Conservation (phyloP, 805 yeast genomes). For the Candida maltosa region DNA sequence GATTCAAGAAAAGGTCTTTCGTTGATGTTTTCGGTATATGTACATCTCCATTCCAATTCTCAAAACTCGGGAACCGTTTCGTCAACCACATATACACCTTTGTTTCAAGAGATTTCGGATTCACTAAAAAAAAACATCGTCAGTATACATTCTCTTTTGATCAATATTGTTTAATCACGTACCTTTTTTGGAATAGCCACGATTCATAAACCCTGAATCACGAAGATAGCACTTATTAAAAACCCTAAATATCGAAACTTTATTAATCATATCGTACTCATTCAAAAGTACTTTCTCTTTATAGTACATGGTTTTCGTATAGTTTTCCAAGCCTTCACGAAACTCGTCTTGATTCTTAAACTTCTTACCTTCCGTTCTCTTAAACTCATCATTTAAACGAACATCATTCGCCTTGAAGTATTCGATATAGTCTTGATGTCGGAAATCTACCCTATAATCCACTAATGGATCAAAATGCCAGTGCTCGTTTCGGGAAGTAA, state of each 20-base stretch:
- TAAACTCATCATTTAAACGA: neutral
- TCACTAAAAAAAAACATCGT: neutral
- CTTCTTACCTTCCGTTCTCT: neutral
- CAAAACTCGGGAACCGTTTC: conserved; percentile 32
- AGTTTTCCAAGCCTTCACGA: neutral
- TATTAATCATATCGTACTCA: conserved; percentile 39
- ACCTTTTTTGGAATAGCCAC: too few relatives aligned
- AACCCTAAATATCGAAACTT: conserved; percentile 42
- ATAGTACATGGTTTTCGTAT: neutral
- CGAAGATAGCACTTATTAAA: conserved; percentile 46
- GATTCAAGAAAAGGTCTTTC: conserved; percentile 18
- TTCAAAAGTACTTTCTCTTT: neutral
- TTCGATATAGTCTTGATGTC: neutral
- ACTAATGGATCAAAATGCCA: neutral
- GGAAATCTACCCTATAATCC: neutral
- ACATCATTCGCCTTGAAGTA: neutral
- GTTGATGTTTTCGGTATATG: conserved; percentile 1
- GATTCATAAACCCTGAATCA: too few relatives aligned
- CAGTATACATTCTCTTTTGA: neutral
- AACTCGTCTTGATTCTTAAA: neutral
- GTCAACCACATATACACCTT: conserved; percentile 39
- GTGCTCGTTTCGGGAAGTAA: neutral
- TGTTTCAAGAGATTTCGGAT: conserved; percentile 17
- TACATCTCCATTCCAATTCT: conserved; percentile 36
- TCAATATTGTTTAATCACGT: neutral